Base-by-base conservation (phyloP, 257 asterid genomes). In the Jaltomata sinuosa region DNA sequence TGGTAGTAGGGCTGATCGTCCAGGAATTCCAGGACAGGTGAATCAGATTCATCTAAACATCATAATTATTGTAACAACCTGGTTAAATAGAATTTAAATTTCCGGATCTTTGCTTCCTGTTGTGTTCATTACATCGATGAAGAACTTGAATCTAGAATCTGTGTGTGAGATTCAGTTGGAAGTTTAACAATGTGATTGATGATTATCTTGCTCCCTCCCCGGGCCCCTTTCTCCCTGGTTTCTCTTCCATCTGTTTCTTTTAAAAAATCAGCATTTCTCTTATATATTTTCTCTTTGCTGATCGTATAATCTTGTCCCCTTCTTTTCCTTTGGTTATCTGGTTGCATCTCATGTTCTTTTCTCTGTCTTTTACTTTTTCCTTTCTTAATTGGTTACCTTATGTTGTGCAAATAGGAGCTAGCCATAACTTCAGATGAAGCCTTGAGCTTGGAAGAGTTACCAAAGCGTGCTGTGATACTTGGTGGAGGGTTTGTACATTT, bases 361-460 rank as follows among this genome's bases (percentile, higher is more conserved):
- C 34, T 71, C 72, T 45, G 27, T 57, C 77, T 54, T 42, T 57
- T 52, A 57, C 21, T 62, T 47, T 12, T 68, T 54, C 36, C 53
- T 53, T 42, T 67, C 61, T n/a, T 83, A 19, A 84, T 29, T 31
- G 52, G 36, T 74, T 49, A 83, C 40, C 55, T 31, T 83, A 9
- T 79, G 62, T 31, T 87, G 69, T 34, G 86, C 54, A n/a, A 82
- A 22, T 83, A 96, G 99, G 99, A 97, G 86, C 85, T 97, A 84
- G 97, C 92, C 57, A 97, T 97, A 85, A 97, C 99, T n/a, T 97
- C 99, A 19, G 99, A 97, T 84, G 99, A 97, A 87, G 98, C 98
- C 79, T 90, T 97, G 94, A 97, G 99, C 92, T 87, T 97, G 89
- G 99, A 97, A 83, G 99, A 95, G 90, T 89, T 97, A 21, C 99